These are phyloP conservation scores for Podospora didyma DNA, from an alignment of 495 filamentous ascomycete genomes.

Conservation along the genomic window DNA sequence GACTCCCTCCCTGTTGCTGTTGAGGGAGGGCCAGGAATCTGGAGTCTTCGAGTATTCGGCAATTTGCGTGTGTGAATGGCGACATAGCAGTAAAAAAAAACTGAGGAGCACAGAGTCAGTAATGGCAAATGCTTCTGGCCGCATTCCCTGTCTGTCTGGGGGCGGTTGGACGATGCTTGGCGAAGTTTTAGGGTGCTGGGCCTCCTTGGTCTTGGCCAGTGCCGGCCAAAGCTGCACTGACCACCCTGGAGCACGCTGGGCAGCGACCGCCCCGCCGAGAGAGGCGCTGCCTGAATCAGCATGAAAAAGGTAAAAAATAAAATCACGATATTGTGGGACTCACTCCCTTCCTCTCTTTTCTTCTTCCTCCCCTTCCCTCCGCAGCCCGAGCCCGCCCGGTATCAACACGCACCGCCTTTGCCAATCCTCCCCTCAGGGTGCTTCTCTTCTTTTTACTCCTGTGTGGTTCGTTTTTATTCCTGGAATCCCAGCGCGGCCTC, in stretches of 20 bases:
- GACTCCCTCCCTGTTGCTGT: too few relatives aligned
- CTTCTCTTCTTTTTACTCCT: conserved; percentile 31
- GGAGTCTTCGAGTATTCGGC: too few relatives aligned
- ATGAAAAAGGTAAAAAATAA: conserved; percentile 23
- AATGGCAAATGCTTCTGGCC: too few relatives aligned
- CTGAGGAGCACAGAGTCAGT: too few relatives aligned
- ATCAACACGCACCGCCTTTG: conserved; percentile 34
- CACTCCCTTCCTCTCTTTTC: conserved; percentile 6
- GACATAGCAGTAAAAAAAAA: too few relatives aligned
- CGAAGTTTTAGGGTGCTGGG: too few relatives aligned
- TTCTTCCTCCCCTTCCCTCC: conserved; percentile 9
- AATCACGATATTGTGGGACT: conserved; percentile 31
- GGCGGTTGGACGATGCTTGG: too few relatives aligned
- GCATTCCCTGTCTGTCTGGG: too few relatives aligned
- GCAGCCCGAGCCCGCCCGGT: conserved; percentile 17
- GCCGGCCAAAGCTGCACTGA: too few relatives aligned
- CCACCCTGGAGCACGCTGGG: background rate
- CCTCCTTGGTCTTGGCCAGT: too few relatives aligned
- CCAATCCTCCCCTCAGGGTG: conserved; percentile 32
- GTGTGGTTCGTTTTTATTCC: conserved; percentile 26
- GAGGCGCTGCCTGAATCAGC: conserved; percentile 26
- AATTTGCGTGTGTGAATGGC: too few relatives aligned
- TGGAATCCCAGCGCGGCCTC: conserved; percentile 19
- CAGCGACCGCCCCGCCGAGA: background rate
- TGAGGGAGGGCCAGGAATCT: too few relatives aligned